Evolutionary conservation across 2,329 filamentous ascomycete species (phyloP).

Genomic region (Ophiostoma sp.): DNA sequence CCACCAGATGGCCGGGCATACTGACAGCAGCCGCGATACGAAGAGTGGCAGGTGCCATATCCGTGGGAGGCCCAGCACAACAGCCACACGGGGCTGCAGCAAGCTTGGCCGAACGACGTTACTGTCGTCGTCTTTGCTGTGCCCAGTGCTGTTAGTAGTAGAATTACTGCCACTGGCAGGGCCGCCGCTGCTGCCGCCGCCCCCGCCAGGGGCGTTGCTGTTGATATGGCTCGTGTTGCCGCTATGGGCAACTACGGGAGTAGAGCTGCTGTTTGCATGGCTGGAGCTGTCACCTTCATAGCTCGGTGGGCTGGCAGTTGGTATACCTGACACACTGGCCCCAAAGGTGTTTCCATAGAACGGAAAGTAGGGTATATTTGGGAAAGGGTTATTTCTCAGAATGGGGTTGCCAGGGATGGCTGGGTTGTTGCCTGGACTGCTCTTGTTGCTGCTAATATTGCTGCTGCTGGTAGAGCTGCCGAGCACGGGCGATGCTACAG

Average conservation of each 20-base stretch:
- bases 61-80: conserved; percentile 66
- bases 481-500: neutral
- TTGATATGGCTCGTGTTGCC: neutral
- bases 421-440: neutral
- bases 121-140: conserved; percentile 17
- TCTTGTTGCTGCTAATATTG: neutral
- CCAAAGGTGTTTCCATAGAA: neutral
- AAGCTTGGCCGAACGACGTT: conserved; percentile 38
- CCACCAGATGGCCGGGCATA: conserved; percentile 66
- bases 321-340: neutral
- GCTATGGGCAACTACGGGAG: neutral
- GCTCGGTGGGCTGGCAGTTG: conserved; percentile 8
- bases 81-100: conserved; percentile 71
- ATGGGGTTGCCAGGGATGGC: neutral
- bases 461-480: conserved; percentile 1
- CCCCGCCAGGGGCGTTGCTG: neutral
- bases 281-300: conserved; percentile 19
- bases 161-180: neutral
- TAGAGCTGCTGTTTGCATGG: neutral
- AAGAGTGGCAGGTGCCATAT: conserved; percentile 70
- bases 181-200: too few relatives aligned
- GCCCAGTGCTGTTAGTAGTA: neutral
- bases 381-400: neutral
- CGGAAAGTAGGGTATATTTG: neutral
- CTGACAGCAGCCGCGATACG: conserved; percentile 65